phyloP scores from a whole-genome alignment of 768 basidiomycete species.

The Panellus pusillus region DNA sequence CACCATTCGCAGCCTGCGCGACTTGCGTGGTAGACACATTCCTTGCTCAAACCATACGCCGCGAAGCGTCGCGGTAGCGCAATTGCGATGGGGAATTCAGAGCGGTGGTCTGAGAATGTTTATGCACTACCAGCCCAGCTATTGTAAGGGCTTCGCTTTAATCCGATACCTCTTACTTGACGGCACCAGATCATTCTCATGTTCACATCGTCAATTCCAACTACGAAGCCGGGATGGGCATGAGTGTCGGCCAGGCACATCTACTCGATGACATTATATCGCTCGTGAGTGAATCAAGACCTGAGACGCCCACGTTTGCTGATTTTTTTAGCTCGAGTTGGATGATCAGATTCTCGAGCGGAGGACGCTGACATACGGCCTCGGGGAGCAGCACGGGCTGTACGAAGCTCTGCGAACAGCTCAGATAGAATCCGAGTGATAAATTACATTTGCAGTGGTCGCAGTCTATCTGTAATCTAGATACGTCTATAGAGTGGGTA shows the following conservation, averaged over 20 bases:
- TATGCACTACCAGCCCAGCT: slow-evolving; percentile 94
- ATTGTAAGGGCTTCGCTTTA: slow-evolving; percentile 57
- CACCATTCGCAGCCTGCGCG: slow-evolving; percentile 70
- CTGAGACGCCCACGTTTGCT: not conserved
- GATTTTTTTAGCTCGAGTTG: slow-evolving; percentile 47
- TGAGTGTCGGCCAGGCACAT: slow-evolving; percentile 89
- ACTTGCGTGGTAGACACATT: slow-evolving; percentile 67
- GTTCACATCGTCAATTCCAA: slow-evolving; percentile 87
- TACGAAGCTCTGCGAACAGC: slow-evolving; percentile 46
- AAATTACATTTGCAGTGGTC: not conserved
- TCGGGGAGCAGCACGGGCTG: slow-evolving; percentile 81
- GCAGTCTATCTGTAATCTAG: not conserved
- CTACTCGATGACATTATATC: slow-evolving; percentile 91
- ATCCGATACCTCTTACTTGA: not conserved
- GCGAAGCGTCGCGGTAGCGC: slow-evolving; percentile 51
- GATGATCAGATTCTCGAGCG: slow-evolving; percentile 59
- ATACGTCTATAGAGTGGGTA: slow-evolving; percentile 4
- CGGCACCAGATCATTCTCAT: slow-evolving; percentile 85
- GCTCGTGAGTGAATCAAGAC: slow-evolving; percentile 49
- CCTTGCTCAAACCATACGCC: slow-evolving; percentile 65
- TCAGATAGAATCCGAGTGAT: slow-evolving; percentile 21
- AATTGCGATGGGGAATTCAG: slow-evolving; percentile 65
- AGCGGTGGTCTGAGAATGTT: slow-evolving; percentile 71
- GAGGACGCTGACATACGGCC: slow-evolving; percentile 78
- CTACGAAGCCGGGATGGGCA: slow-evolving; percentile 63